Evolutionary conservation across 2,329 filamentous ascomycete genomes (phyloP).

Genomic region (Botrytis tulipae): DNA sequence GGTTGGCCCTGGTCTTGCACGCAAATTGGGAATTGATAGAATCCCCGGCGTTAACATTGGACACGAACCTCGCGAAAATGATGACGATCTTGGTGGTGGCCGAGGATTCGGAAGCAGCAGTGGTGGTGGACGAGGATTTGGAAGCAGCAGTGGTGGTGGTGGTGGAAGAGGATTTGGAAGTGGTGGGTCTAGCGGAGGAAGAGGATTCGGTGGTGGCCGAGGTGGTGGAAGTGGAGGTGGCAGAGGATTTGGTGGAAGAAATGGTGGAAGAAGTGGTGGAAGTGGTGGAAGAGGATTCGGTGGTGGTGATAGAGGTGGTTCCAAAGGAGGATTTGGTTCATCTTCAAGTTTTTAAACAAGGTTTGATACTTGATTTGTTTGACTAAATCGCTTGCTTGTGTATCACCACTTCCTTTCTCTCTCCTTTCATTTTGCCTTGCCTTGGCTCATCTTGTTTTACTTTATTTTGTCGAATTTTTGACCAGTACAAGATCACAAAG

Average conservation of each 20-base stretch:
- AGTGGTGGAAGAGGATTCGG: constrained; percentile 16
- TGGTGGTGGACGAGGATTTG: constrained; percentile 12
- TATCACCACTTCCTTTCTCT: constrained; percentile 11
- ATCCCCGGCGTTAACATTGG: constrained; percentile 30
- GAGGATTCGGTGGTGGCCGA: constrained; percentile 19
- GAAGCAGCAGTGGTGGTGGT: constrained; percentile 21
- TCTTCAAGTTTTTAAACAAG: constrained; percentile 8
- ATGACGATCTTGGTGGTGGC: constrained; percentile 21
- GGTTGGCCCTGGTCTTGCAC: constrained; percentile 26
- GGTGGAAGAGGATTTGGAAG: constrained; percentile 21
- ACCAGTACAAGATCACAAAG: background rate
- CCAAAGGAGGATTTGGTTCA: constrained; percentile 2
- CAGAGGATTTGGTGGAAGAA: constrained; percentile 24
- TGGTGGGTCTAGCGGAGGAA: background rate
- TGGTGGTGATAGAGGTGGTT: constrained; percentile 19
- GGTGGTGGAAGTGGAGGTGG: constrained; percentile 18
- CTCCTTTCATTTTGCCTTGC: background rate
- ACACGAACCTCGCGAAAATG: background rate
- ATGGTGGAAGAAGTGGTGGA: constrained; percentile 24
- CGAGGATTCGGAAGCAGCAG: constrained; percentile 17
- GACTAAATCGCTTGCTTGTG: constrained; percentile 2
- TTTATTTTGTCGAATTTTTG: background rate
- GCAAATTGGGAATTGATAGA: constrained; percentile 31
- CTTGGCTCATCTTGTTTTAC: background rate
- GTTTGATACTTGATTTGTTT: background rate